These are phyloP conservation scores for Malus hybrid DNA, from an alignment of 331 rosid genomes.

Conservation along the genomic window DNA sequence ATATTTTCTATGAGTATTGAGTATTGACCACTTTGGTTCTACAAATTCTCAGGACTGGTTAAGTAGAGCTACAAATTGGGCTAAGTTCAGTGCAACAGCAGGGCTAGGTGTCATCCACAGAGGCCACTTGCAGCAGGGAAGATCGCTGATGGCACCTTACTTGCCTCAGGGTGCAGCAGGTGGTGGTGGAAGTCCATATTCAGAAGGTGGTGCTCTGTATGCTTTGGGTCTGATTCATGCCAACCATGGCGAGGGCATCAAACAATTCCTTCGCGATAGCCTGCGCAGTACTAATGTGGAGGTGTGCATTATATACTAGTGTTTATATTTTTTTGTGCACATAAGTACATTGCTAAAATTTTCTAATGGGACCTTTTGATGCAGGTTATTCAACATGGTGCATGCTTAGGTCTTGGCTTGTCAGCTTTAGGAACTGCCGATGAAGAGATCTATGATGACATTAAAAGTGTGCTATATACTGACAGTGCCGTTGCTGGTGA, in stretches of 20 bases:
- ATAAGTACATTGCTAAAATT: background rate
- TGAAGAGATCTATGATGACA: slow-evolving; percentile 82
- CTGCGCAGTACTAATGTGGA: slow-evolving; percentile 87
- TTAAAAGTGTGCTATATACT: slow-evolving; percentile 75
- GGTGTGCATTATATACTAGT: slow-evolving; percentile 34
- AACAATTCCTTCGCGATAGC: slow-evolving; percentile 92
- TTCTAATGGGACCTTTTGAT: slow-evolving; percentile 18
- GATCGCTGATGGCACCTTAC: slow-evolving; percentile 97
- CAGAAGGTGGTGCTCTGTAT: slow-evolving; percentile 96
- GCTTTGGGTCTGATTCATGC: slow-evolving; percentile 98
- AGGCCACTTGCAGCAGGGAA: slow-evolving; percentile 95
- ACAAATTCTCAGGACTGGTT: slow-evolving; percentile 71
- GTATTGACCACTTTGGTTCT: background rate
- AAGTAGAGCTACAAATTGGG: slow-evolving; percentile 99
- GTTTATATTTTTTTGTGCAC: background rate
- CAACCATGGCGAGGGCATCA: slow-evolving; percentile 96
- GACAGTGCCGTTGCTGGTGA: slow-evolving; percentile 99
- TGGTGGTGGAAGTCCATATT: slow-evolving; percentile 96
- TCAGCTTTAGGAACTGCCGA: slow-evolving; percentile 96
- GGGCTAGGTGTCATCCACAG: slow-evolving; percentile 97
- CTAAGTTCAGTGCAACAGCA: slow-evolving; percentile 97
- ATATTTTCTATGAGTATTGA: background rate
- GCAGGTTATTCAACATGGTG: slow-evolving; percentile 98
- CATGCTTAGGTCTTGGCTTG: slow-evolving; percentile 95
- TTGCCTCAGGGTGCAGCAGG: slow-evolving; percentile 92